Conservation (phyloP, 495 filamentous ascomycete genomes). For the Neurospora sp. region DNA sequence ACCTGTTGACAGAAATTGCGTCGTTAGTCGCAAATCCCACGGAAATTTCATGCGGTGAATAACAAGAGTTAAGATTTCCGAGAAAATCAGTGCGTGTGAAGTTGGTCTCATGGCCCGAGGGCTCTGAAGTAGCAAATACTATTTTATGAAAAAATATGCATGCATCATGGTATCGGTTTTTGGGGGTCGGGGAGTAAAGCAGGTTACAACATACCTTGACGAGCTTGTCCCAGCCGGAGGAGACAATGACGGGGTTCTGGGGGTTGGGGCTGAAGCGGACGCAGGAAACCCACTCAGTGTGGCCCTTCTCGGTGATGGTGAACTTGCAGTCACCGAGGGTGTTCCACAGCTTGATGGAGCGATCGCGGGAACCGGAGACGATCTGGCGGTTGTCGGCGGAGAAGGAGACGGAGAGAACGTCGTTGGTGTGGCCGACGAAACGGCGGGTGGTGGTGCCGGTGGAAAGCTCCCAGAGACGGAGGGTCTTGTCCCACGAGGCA, state of each 20-base stretch:
- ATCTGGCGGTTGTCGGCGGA: constrained; percentile 99
- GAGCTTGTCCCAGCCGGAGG: constrained; percentile 98
- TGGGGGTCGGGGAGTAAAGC: background rate
- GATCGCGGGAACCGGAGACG: constrained; percentile 95
- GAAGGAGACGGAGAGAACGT: constrained; percentile 99
- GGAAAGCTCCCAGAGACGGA: constrained; percentile 97
- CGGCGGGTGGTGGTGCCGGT: constrained; percentile 92
- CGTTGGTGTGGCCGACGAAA: constrained; percentile 98
- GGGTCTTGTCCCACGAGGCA: constrained; percentile 98
- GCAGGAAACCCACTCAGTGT: constrained; percentile 99
- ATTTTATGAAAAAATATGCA: constrained; percentile 48
- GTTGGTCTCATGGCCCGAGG: constrained; percentile 91
- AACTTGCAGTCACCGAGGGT: constrained; percentile 99
- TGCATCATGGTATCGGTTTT: constrained; percentile 62
- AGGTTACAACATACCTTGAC: constrained; percentile 74
- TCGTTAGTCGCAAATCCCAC: background rate
- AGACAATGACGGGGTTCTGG: constrained; percentile 99
- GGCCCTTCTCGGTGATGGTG: constrained; percentile 99
- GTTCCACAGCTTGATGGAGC: constrained; percentile 99
- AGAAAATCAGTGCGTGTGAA: constrained; percentile 80
- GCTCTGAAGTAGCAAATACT: constrained; percentile 99
- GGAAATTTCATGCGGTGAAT: constrained; percentile 2
- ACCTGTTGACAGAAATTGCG: constrained; percentile 47
- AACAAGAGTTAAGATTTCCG: constrained; percentile 14
- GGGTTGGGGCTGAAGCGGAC: constrained; percentile 99